Base-by-base conservation (phyloP, 257 asterid genomes). In the Cruciata laevipes region DNA sequence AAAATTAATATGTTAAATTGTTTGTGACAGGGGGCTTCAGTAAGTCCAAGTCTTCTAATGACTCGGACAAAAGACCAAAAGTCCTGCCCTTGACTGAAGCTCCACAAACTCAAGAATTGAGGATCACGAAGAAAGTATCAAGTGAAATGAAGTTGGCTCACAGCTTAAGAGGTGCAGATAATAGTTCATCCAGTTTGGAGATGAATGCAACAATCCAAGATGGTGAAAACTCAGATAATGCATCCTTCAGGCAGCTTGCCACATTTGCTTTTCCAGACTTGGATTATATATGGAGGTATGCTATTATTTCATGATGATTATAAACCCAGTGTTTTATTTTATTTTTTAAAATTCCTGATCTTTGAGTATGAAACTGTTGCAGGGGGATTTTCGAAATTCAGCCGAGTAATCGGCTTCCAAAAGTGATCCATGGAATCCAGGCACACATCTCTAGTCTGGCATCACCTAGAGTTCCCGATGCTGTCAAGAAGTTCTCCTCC, bases 251-350 rank as follows among this genome's bases (percentile, higher is more conserved):
- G 52, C 72, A 67, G 51, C 60, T 73, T 35, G 42, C 68, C 25
- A 11, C 64, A 4, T 24, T 25, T 44, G 77, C 73, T 38, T 66
- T 61, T 61, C 77, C 77, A 5, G 8, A 67, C 73, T 24, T 51
- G 25, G 65, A 73, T 27, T 61, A 61, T 62, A 68, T 73, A 67
- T 73, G 77, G 77, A 73, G 40, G 77, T 73, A 67, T 37, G 27
- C 52, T 62, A 10, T 16, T 58, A 3, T 33, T 16, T 49, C 40
- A 61, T 20, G 14, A 5, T 11, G 13, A 20, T 53, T 13, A 10
- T 18, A 16, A 17, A 0, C 38, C 8, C 7, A 33, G 8, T 30
- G 14, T n/a, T n/a, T n/a, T n/a, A n/a, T n/a, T n/a, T n/a, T n/a
- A n/a, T n/a, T n/a, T n/a, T n/a, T 3, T 66, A 40, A 30, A 32